These are phyloP conservation scores for Pythium oligandrum DNA, from an alignment of 352 stramenopile genomes.

Conservation along the genomic window DNA sequence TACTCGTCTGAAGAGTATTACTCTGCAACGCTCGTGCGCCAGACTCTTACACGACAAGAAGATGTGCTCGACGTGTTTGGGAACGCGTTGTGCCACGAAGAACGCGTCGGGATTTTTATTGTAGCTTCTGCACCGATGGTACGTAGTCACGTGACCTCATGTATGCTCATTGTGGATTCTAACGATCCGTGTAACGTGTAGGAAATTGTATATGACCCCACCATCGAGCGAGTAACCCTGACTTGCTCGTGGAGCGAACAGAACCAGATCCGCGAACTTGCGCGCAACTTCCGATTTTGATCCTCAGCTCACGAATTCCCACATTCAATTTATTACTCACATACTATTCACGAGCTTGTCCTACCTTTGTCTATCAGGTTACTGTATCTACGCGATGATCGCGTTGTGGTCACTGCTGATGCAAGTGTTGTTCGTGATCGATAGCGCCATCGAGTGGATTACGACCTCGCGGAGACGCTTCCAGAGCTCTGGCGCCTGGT, in stretches of 20 bases:
- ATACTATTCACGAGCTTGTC: too few species aligned
- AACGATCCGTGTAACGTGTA: conserved; percentile 8
- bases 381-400: not conserved
- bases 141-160: conserved; percentile 7
- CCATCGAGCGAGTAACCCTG: conserved; percentile 42
- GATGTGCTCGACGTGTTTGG: conserved; percentile 60
- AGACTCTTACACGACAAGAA: conserved; percentile 43
- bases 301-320: not conserved
- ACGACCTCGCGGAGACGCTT: conserved; percentile 77
- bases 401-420: conserved; percentile 59
- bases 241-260: conserved; percentile 56
- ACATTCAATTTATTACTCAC: not conserved
- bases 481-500: conserved; percentile 47
- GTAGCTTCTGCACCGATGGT: conserved; percentile 62
- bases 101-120: conserved; percentile 61
- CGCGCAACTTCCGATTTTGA: conserved; percentile 67
- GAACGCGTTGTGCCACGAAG: conserved; percentile 57
- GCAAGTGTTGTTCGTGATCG: conserved; percentile 67
- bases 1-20: conserved; percentile 51
- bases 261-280: conserved; percentile 57
- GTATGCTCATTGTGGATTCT: too few species aligned
- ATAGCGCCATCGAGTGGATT: conserved; percentile 79
- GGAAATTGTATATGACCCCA: conserved; percentile 61
- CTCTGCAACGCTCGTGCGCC: conserved; percentile 31
- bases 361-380: too few species aligned